Conservation (phyloP, 371 early-diverging fungal species). For the Lichtheimia ornata region DNA sequence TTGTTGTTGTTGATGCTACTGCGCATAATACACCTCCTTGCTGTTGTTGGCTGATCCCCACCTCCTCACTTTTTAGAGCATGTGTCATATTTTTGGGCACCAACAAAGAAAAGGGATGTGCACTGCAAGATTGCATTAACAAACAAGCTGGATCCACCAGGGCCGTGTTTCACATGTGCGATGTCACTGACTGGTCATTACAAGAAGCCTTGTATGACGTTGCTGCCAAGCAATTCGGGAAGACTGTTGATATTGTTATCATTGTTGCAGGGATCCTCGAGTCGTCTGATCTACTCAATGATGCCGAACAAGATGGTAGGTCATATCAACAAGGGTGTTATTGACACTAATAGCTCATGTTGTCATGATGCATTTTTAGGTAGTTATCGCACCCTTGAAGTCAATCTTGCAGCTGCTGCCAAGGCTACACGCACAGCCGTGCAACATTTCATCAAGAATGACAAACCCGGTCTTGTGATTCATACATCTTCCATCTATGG, state of each 20-base stretch:
- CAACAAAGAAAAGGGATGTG: slow-evolving; percentile 27
- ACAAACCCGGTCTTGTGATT: slow-evolving; percentile 67
- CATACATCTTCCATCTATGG: slow-evolving; percentile 83
- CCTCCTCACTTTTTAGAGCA: slow-evolving; percentile 11
- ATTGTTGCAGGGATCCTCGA: slow-evolving; percentile 70
- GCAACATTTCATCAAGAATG: slow-evolving; percentile 52
- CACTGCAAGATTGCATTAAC: slow-evolving; percentile 12
- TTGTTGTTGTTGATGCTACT: too few species aligned
- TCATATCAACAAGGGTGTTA: too few species aligned
- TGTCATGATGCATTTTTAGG: slow-evolving; percentile 1
- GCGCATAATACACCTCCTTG: background rate
- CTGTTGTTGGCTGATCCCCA: background rate
- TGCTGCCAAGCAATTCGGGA: slow-evolving; percentile 44
- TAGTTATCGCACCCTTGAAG: slow-evolving; percentile 60
- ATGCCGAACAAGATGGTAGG: slow-evolving; percentile 31
- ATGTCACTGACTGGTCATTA: slow-evolving; percentile 57
- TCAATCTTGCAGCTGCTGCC: slow-evolving; percentile 66
- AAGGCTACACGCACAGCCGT: slow-evolving; percentile 73
- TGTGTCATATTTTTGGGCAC: slow-evolving; percentile 32
- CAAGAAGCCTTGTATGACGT: slow-evolving; percentile 44
- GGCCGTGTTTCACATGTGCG: slow-evolving; percentile 47
- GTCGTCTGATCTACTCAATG: slow-evolving; percentile 31
- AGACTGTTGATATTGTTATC: slow-evolving; percentile 58
- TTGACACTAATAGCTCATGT: too few species aligned
- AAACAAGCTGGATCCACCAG: slow-evolving; percentile 1